phyloP scores from a whole-genome alignment of 2,329 filamentous ascomycete genomes.

The Westerdykella ornata region DNA sequence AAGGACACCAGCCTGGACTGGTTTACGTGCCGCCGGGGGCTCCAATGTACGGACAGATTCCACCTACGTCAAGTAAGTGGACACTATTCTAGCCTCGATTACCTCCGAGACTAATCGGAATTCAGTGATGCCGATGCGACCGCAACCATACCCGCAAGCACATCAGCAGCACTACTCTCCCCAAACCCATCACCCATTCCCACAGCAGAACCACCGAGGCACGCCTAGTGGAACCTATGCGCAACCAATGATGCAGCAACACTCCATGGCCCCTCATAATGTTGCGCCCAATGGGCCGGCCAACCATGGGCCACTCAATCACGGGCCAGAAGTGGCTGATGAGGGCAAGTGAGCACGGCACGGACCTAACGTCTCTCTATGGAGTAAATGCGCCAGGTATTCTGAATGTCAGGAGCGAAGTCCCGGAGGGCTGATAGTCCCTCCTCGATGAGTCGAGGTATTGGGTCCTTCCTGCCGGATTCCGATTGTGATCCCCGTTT shows the following conservation, averaged over 20 bases:
- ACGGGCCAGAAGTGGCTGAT: constrained; percentile 23
- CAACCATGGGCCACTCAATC: constrained; percentile 15
- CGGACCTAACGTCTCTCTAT: background rate
- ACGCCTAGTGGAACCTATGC: constrained; percentile 37
- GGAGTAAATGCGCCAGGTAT: constrained; percentile 8
- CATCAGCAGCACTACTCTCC: constrained; percentile 38
- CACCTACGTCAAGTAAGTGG: constrained; percentile 66
- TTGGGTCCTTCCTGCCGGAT: background rate
- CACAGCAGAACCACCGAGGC: constrained; percentile 34
- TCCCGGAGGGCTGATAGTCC: too few species aligned
- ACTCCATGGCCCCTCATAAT: constrained; percentile 34
- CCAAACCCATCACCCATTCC: constrained; percentile 37
- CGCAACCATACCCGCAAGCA: constrained; percentile 33
- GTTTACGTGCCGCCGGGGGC: constrained; percentile 73
- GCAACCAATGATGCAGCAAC: constrained; percentile 40
- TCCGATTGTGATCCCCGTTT: too few species aligned
- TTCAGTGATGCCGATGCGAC: constrained; percentile 37
- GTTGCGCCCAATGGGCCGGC: constrained; percentile 30
- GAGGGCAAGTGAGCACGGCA: constrained; percentile 32
- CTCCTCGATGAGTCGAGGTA: background rate
- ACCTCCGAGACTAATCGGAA: constrained; percentile 8
- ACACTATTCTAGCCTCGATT: background rate
- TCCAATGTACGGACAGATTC: constrained; percentile 63
- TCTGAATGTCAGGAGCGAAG: constrained; percentile 1
- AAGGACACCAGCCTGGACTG: constrained; percentile 68